phyloP scores from a whole-genome alignment of 192 early-diverging fungal species.

The Paraglomus brasilianum region DNA sequence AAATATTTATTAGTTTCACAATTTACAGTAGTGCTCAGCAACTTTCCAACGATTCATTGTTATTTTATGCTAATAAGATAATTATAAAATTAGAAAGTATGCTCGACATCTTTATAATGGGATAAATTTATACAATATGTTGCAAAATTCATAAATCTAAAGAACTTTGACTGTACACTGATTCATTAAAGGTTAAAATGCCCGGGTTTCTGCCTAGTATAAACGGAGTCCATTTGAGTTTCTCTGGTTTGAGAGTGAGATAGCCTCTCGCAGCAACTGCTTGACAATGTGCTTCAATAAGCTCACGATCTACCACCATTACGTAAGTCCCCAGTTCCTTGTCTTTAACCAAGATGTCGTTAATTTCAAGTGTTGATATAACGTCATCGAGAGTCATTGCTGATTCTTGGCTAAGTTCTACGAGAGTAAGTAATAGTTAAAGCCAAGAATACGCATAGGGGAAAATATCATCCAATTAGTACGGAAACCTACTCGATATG shows the following conservation, averaged over 20 bases:
- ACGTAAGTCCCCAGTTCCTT: constrained; percentile 32
- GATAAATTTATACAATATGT: too few relatives aligned
- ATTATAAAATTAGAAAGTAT: too few relatives aligned
- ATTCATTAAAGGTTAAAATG: too few relatives aligned
- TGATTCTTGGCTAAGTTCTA: constrained; percentile 64
- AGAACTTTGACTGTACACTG: too few relatives aligned
- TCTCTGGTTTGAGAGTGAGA: constrained; percentile 54
- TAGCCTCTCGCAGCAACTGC: constrained; percentile 52
- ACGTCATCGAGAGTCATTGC: constrained; percentile 83
- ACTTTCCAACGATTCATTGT: too few relatives aligned
- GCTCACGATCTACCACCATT: constrained; percentile 48
- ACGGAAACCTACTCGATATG: constrained; percentile 39
- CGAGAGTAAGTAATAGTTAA: constrained; percentile 20
- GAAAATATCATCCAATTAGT: background rate
- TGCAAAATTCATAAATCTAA: too few relatives aligned
- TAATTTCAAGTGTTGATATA: constrained; percentile 67
- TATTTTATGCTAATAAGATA: too few relatives aligned
- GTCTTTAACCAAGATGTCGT: constrained; percentile 49
- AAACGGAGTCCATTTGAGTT: constrained; percentile 72
- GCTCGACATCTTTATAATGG: too few relatives aligned
- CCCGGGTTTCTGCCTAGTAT: constrained; percentile 43
- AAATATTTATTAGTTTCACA: too few relatives aligned
- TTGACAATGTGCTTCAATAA: constrained; percentile 44
- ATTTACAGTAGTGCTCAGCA: too few relatives aligned
- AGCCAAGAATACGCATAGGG: background rate